phyloP scores from a whole-genome alignment of 169 alveolate genomes.

The Cryptosporidium xiaoi region DNA sequence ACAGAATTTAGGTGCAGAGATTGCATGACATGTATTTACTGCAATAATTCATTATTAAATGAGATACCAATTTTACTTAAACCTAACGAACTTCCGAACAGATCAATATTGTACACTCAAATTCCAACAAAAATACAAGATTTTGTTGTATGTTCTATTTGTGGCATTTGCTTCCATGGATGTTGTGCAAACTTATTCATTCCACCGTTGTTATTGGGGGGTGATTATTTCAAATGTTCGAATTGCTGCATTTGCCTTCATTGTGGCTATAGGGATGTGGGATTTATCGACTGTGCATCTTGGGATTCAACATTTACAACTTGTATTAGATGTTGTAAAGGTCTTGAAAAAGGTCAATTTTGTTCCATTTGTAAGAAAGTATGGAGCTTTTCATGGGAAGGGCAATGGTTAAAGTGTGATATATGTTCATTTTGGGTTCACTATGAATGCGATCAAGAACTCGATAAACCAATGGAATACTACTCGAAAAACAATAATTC shows the following conservation, averaged over 20 bases:
- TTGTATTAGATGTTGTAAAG: conserved; percentile 52
- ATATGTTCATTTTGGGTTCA: conserved; percentile 68
- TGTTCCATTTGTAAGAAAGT: conserved; percentile 58
- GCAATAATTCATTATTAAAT: conserved; percentile 25
- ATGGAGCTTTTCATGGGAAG: conserved; percentile 74
- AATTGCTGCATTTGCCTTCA: conserved; percentile 59
- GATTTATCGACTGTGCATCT: conserved; percentile 46
- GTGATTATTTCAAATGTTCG: conserved; percentile 44
- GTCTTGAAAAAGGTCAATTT: conserved; percentile 68
- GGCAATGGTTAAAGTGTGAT: conserved; percentile 73
- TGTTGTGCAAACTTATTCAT: conserved; percentile 48
- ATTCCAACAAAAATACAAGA: conserved; percentile 54
- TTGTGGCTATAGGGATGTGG: conserved; percentile 70
- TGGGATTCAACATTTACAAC: conserved; percentile 67
- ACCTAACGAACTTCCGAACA: conserved; percentile 56
- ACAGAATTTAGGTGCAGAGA: conserved; percentile 18
- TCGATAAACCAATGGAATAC: conserved; percentile 35
- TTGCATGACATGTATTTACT: conserved; percentile 48
- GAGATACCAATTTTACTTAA: conserved; percentile 32
- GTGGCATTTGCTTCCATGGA: conserved; percentile 56
- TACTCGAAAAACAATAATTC: neutral
- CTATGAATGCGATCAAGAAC: conserved; percentile 33
- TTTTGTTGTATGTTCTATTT: conserved; percentile 50
- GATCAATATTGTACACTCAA: conserved; percentile 40
- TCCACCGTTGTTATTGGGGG: conserved; percentile 61